phyloP scores from a whole-genome alignment of 2,329 filamentous ascomycete species.

The Cryphonectria naterciae region DNA sequence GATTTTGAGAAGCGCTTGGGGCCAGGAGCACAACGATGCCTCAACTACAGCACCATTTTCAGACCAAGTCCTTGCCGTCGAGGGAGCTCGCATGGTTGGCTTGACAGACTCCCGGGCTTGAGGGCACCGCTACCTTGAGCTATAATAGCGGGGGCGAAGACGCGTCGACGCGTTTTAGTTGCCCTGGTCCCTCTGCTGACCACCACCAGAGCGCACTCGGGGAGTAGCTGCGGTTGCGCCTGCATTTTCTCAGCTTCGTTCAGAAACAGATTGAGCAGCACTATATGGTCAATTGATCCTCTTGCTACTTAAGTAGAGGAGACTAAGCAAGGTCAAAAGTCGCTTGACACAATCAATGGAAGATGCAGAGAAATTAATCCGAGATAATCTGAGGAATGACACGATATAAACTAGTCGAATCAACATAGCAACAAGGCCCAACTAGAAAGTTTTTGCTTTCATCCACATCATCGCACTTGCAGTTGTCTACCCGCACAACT shows the following conservation, averaged over 20 bases:
- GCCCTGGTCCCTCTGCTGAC: neutral
- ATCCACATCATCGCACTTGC: neutral
- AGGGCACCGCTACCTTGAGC: neutral
- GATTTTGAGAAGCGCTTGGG: neutral
- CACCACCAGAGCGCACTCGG: neutral
- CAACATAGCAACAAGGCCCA: neutral
- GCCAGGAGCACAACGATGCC: neutral
- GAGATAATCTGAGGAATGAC: neutral
- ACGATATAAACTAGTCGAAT: neutral
- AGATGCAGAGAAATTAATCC: neutral
- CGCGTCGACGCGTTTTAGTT: constrained; percentile 12
- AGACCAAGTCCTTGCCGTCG: neutral
- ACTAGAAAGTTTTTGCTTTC: neutral
- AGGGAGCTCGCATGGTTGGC: neutral
- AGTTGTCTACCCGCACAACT: neutral
- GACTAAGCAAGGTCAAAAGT: neutral
- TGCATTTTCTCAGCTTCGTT: neutral
- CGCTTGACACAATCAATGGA: neutral
- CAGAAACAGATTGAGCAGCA: neutral
- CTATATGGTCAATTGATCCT: neutral
- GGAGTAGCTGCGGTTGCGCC: neutral
- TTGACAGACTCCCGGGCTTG: neutral
- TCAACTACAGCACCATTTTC: neutral
- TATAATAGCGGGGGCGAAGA: neutral
- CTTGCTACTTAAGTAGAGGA: neutral